Evolutionary conservation across 139 green algal species (phyloP).

Genomic region (Haematococcus lacustris): DNA sequence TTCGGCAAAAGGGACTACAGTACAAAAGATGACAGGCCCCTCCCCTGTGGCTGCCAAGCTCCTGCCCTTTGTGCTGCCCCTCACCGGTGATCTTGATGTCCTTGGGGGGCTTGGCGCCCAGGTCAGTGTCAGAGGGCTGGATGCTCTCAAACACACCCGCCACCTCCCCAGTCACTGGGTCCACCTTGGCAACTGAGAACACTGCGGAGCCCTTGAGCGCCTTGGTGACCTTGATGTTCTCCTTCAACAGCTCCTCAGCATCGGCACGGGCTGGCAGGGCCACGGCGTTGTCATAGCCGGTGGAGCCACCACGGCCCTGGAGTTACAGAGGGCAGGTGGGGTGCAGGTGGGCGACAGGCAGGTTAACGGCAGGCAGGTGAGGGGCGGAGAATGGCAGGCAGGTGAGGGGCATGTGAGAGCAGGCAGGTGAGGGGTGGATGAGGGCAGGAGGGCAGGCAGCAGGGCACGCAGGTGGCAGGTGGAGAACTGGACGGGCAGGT

Average conservation of each 20-base stretch:
- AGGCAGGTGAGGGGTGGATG: too few relatives aligned
- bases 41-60: not conserved
- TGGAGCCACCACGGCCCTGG: constrained; percentile 86
- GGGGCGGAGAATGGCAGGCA: too few relatives aligned
- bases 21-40: not conserved
- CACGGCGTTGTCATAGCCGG: constrained; percentile 94
- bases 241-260: constrained; percentile 83
- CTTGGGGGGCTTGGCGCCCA: constrained; percentile 97
- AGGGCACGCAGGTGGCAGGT: too few relatives aligned
- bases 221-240: constrained; percentile 89
- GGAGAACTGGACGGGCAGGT: too few relatives aligned
- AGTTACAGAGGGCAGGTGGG: too few relatives aligned
- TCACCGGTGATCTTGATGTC: constrained; percentile 98
- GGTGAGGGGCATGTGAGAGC: too few relatives aligned
- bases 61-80: constrained; percentile 39
- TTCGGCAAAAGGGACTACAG: not conserved
- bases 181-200: constrained; percentile 91
- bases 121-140: constrained; percentile 98
- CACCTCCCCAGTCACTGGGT: constrained; percentile 88
- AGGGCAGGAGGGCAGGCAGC: too few relatives aligned
- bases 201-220: constrained; percentile 78
- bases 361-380: too few relatives aligned
- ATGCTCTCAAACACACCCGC: constrained; percentile 96
- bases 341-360: too few relatives aligned
- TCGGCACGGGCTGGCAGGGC: constrained; percentile 84